Percentiles rank a stretch among this genome's conserved stretches.
phyloP scores from a whole-genome alignment of 768 basidiomycete species.

The Russula sp. region DNA sequence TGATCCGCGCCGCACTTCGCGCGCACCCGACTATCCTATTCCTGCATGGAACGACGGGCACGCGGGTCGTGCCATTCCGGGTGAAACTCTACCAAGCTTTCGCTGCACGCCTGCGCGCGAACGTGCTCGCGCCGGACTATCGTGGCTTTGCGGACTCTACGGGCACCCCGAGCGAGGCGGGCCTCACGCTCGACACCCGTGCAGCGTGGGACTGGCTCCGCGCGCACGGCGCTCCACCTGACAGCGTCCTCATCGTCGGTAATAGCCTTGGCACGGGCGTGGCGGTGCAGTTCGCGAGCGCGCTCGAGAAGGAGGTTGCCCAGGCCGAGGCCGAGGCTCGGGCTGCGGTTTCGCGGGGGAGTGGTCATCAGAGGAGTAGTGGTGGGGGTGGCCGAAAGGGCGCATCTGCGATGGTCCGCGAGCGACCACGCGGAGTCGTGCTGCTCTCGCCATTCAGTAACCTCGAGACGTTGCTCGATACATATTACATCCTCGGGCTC shows the following conservation, averaged over 20 bases:
- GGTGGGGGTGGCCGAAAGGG: background rate
- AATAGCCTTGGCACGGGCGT: slow-evolving; percentile 91
- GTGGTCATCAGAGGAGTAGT: background rate
- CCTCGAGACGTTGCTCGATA: slow-evolving; percentile 47
- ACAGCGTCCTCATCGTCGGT: slow-evolving; percentile 69
- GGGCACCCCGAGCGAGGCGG: slow-evolving; percentile 69
- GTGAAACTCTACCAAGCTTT: slow-evolving; percentile 61
- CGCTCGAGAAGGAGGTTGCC: slow-evolving; percentile 30
- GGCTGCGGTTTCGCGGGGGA: background rate
- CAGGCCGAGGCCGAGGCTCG: slow-evolving; percentile 27
- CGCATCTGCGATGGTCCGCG: slow-evolving; percentile 22
- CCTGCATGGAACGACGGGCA: slow-evolving; percentile 86
- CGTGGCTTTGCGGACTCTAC: slow-evolving; percentile 88
- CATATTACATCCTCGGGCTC: slow-evolving; percentile 59
- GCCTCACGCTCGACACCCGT: slow-evolving; percentile 65
- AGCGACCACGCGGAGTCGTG: slow-evolving; percentile 36
- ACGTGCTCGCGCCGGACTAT: slow-evolving; percentile 87
- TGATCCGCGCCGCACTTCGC: slow-evolving; percentile 50
- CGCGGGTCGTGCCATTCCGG: slow-evolving; percentile 64
- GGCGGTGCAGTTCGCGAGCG: slow-evolving; percentile 38
- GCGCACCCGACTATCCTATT: slow-evolving; percentile 71
- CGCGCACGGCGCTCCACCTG: slow-evolving; percentile 48
- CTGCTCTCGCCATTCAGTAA: slow-evolving; percentile 39
- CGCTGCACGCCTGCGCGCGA: slow-evolving; percentile 58
- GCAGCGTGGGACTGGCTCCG: slow-evolving; percentile 79